These are phyloP conservation scores for Sphaerulina populicola DNA, from an alignment of 2,329 filamentous ascomycete species.

Conservation along the genomic window DNA sequence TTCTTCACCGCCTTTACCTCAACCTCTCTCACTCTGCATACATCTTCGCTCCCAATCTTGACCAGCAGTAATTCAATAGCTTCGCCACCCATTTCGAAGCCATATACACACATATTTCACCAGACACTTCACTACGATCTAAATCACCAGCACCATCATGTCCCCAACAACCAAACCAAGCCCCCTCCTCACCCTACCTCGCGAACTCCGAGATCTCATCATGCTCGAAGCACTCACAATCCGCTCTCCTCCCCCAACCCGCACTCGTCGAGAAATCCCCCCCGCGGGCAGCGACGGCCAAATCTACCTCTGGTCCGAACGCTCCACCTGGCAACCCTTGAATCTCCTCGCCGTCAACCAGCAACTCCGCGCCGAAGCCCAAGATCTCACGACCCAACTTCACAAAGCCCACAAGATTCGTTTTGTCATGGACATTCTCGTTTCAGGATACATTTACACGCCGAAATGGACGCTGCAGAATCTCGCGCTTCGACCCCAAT, in stretches of 20 bases:
- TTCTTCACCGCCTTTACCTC: constrained; percentile 5
- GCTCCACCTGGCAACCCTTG: constrained; percentile 9
- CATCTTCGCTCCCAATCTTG: neutral
- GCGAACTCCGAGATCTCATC: constrained; percentile 23
- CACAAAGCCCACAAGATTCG: constrained; percentile 6
- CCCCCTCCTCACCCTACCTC: constrained; percentile 17
- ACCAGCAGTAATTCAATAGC: neutral
- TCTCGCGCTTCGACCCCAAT: constrained; percentile 8
- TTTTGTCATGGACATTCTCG: constrained; percentile 22
- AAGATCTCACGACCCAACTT: constrained; percentile 13
- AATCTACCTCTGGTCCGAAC: constrained; percentile 13
- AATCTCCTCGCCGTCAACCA: constrained; percentile 11
- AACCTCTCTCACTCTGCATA: neutral
- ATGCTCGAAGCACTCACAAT: constrained; percentile 13
- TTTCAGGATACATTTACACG: constrained; percentile 19
- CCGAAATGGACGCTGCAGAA: constrained; percentile 22
- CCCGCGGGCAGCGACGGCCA: constrained; percentile 12
- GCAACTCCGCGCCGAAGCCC: constrained; percentile 18
- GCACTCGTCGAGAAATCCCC: constrained; percentile 9
- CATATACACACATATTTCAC: neutral
- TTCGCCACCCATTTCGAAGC: neutral
- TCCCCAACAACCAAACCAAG: neutral
- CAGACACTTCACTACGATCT: neutral
- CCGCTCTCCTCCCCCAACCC: constrained; percentile 3
- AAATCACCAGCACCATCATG: neutral